Conservation (phyloP, 192 early-diverging fungal species). For the Gaertneriomyces sp. region DNA sequence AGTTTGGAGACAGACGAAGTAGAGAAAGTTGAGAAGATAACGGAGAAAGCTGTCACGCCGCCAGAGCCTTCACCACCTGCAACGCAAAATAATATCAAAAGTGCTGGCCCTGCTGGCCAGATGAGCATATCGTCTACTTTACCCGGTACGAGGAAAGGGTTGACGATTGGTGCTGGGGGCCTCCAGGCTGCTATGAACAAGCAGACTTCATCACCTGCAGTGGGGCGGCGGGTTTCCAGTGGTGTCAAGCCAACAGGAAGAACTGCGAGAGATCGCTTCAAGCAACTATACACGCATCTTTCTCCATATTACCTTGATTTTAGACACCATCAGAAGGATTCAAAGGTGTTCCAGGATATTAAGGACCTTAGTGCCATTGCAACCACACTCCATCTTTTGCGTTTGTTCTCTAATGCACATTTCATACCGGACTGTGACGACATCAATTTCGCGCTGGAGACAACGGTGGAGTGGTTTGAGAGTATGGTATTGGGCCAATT, state of each 20-base stretch:
- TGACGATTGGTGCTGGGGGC: slow-evolving; percentile 53
- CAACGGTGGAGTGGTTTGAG: slow-evolving; percentile 76
- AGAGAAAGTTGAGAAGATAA: not conserved
- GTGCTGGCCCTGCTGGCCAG: not conserved
- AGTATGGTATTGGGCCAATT: slow-evolving; percentile 69
- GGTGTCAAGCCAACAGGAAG: slow-evolving; percentile 35
- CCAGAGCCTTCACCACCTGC: not conserved
- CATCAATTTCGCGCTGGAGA: slow-evolving; percentile 57
- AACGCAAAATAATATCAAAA: slow-evolving; percentile 15
- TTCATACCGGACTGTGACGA: slow-evolving; percentile 59
- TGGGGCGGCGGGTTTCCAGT: slow-evolving; percentile 36
- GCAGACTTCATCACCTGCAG: not conserved
- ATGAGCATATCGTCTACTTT: slow-evolving; percentile 36
- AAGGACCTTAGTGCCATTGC: slow-evolving; percentile 60
- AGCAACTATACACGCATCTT: slow-evolving; percentile 55
- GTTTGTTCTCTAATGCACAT: slow-evolving; percentile 49
- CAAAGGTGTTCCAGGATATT: slow-evolving; percentile 66
- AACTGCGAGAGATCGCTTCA: slow-evolving; percentile 63
- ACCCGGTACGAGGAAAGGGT: slow-evolving; percentile 31
- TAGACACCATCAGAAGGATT: slow-evolving; percentile 58
- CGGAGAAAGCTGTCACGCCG: not conserved
- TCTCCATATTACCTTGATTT: slow-evolving; percentile 72
- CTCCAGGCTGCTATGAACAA: slow-evolving; percentile 39
- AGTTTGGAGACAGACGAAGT: slow-evolving; percentile 18
- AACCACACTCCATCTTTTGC: slow-evolving; percentile 54